Evolutionary conservation across 2,329 filamentous ascomycete genomes (phyloP).

Genomic region (Hirsutella rhossiliensis): DNA sequence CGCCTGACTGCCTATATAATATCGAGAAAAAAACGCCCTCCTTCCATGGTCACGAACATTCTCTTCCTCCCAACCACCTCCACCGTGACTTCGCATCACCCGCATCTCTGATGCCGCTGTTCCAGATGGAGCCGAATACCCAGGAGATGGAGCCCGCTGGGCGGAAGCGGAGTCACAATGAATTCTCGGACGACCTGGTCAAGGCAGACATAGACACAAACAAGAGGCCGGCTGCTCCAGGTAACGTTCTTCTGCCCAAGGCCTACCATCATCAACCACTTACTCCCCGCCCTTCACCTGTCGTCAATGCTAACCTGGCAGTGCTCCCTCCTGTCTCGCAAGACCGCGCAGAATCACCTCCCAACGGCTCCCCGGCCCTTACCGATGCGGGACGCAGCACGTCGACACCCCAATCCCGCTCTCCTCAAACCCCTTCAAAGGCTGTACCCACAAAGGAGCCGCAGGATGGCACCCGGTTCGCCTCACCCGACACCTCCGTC

Average conservation of each 20-base stretch:
- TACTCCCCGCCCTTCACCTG: too few relatives aligned
- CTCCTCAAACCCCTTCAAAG: constrained; percentile 19
- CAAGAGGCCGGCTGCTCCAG: constrained; percentile 7
- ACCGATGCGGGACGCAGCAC: constrained; percentile 31
- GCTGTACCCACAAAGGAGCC: constrained; percentile 4
- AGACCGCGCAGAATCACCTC: constrained; percentile 14
- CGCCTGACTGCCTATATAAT: too few relatives aligned
- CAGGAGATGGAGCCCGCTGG: constrained; percentile 28
- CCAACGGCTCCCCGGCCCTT: constrained; percentile 20
- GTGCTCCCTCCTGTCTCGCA: constrained; percentile 12
- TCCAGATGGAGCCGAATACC: constrained; percentile 34
- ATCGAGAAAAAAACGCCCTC: too few relatives aligned
- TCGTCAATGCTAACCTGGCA: constrained; percentile 8
- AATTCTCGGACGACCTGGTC: constrained; percentile 25
- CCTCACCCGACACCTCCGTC: constrained; percentile 9
- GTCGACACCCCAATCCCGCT: constrained; percentile 22
- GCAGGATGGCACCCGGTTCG: constrained; percentile 5
- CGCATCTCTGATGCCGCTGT: constrained; percentile 30
- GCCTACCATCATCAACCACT: too few relatives aligned
- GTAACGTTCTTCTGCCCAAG: neutral
- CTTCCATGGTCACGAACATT: too few relatives aligned
- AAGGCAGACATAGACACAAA: constrained; percentile 11
- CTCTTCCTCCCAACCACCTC: too few relatives aligned
- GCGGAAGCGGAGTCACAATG: constrained; percentile 34
- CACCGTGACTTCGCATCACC: too few relatives aligned